Evolutionary conservation across 1,284 basidiomycete genomes (phyloP).

Genomic region (Ustilago tritici): DNA sequence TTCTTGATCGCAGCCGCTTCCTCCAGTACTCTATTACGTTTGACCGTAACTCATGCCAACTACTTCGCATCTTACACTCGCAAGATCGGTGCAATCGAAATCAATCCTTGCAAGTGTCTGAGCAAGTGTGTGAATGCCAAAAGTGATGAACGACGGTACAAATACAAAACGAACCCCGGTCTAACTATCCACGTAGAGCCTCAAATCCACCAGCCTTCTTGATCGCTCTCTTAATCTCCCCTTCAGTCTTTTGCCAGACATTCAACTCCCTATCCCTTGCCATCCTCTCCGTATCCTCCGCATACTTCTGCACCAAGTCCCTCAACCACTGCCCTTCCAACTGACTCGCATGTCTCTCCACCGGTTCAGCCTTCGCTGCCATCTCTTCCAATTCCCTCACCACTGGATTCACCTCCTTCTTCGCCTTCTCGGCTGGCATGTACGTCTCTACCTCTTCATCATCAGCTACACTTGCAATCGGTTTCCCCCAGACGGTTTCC

Average conservation of each 20-base stretch:
- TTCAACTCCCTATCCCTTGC: slow-evolving; percentile 83
- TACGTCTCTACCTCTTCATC: slow-evolving; percentile 26
- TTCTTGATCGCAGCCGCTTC: no score
- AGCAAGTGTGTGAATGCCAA: neutral
- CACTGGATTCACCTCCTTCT: neutral
- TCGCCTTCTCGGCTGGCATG: slow-evolving; percentile 9
- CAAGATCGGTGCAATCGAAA: no score
- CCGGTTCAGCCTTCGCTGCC: slow-evolving; percentile 65
- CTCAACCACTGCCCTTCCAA: slow-evolving; percentile 80
- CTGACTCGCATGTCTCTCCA: slow-evolving; percentile 76
- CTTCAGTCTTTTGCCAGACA: slow-evolving; percentile 85
- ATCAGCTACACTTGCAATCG: slow-evolving; percentile 41
- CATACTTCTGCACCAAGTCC: slow-evolving; percentile 79
- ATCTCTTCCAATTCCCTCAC: slow-evolving; percentile 20
- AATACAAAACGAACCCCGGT: neutral
- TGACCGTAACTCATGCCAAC: no score
- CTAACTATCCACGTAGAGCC: slow-evolving; percentile 13
- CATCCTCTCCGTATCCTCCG: slow-evolving; percentile 81
- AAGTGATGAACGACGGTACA: neutral
- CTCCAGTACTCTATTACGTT: no score
- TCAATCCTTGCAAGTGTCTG: neutral
- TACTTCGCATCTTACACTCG: no score
- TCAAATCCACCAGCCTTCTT: slow-evolving; percentile 54
- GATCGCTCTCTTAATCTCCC: slow-evolving; percentile 76
- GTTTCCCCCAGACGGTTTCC: slow-evolving; percentile 68